Conservation (phyloP, 441 rosid species). For the Croton setiger region DNA sequence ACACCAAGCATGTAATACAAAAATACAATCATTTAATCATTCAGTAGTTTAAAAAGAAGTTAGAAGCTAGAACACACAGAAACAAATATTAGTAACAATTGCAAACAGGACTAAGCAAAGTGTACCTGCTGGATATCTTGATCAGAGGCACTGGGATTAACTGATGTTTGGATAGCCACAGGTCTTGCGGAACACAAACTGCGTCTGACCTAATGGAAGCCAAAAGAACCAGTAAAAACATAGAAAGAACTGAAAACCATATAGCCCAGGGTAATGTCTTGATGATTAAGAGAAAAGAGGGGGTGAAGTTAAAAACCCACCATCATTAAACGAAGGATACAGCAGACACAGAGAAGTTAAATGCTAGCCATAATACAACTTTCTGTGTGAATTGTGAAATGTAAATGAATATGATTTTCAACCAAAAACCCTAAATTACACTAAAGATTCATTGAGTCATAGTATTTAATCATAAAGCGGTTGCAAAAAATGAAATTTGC, state of each 20-base stretch:
- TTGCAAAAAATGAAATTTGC: constrained; percentile 8
- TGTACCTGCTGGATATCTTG: constrained; percentile 97
- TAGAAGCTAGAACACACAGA: constrained; percentile 1
- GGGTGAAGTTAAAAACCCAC: background rate
- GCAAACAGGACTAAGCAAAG: constrained; percentile 14
- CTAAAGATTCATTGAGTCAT: background rate
- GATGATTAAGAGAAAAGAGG: background rate
- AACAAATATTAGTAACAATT: background rate
- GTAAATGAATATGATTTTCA: constrained; percentile 12
- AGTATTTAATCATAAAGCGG: background rate
- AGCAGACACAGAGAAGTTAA: background rate
- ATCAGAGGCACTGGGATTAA: constrained; percentile 76
- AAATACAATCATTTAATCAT: background rate
- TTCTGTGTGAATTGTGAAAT: background rate
- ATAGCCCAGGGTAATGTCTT: background rate
- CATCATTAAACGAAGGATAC: background rate
- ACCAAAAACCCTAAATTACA: background rate
- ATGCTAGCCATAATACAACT: background rate
- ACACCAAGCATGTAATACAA: background rate
- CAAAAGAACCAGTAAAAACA: constrained; percentile 20
- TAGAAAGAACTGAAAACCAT: constrained; percentile 17
- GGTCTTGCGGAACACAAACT: constrained; percentile 86
- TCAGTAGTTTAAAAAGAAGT: background rate
- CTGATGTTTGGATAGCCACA: constrained; percentile 83
- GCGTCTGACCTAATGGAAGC: constrained; percentile 72